A percentile compares a stretch with the other conserved stretches of the same genome.
These are phyloP conservation scores for Mortierella hygrophila DNA, from an alignment of 192 early-diverging fungal species.

Conservation along the genomic window DNA sequence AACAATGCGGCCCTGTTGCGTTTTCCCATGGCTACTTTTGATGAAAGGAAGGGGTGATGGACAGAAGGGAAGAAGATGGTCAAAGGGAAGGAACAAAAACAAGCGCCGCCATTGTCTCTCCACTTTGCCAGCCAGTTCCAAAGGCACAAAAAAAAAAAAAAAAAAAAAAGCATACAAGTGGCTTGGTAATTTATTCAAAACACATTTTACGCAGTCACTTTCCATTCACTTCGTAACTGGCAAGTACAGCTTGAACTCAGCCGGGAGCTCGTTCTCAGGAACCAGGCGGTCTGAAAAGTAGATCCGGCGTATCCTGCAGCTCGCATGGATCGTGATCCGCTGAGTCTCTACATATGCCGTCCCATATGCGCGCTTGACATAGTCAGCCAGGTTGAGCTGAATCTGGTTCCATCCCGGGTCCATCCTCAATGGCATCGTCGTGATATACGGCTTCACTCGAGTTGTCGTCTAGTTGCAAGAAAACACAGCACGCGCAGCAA, in stretches of 20 bases:
- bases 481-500: background rate
- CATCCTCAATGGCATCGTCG: slow-evolving; percentile 92
- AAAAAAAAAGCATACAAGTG: background rate
- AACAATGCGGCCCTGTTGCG: slow-evolving; percentile 72
- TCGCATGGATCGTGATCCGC: slow-evolving; percentile 93
- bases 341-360: slow-evolving; percentile 89
- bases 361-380: slow-evolving; percentile 89
- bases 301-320: slow-evolving; percentile 87
- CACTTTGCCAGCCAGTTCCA: background rate
- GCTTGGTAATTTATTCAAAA: background rate
- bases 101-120: background rate
- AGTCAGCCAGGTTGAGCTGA: slow-evolving; percentile 89
- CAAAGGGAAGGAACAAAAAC: background rate
- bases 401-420: slow-evolving; percentile 98
- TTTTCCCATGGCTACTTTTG: slow-evolving; percentile 64
- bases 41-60: slow-evolving; percentile 3
- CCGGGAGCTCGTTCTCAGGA: slow-evolving; percentile 92
- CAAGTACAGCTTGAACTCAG: slow-evolving; percentile 92
- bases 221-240: slow-evolving; percentile 66
- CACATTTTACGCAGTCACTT: slow-evolving; percentile 6
- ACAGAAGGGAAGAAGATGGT: slow-evolving; percentile 6
- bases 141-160: slow-evolving; percentile 8
- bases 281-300: slow-evolving; percentile 94
- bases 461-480: slow-evolving; percentile 72
- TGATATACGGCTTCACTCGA: slow-evolving; percentile 87